phyloP scores from a whole-genome alignment of 1,139 yeast genomes.

The Hyphopichia burtonii region DNA sequence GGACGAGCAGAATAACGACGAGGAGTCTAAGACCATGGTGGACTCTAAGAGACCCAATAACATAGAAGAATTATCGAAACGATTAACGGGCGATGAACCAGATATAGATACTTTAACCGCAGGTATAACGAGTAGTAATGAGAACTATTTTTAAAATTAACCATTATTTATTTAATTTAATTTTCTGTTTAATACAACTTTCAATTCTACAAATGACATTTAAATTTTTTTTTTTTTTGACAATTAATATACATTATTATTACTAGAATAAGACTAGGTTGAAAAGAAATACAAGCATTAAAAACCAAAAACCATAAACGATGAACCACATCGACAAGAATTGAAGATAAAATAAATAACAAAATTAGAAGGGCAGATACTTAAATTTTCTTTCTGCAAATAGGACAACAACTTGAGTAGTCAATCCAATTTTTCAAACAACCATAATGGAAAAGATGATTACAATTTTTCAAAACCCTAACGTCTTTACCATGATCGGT shows the following conservation, averaged over 20 bases:
- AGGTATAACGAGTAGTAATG: conserved; percentile 24
- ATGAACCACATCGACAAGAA: neutral
- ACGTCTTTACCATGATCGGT: conserved; percentile 13
- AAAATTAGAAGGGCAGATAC: neutral
- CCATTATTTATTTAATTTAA: neutral
- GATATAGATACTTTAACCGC: conserved; percentile 35
- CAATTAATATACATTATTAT: neutral
- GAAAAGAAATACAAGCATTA: neutral
- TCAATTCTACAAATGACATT: neutral
- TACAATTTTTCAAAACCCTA: conserved; percentile 31
- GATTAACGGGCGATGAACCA: conserved; percentile 18
- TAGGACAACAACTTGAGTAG: conserved; percentile 45
- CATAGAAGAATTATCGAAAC: neutral
- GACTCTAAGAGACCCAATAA: neutral
- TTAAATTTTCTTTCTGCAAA: conserved; percentile 33
- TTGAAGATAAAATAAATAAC: neutral
- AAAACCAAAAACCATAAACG: neutral
- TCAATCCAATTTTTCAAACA: conserved; percentile 49
- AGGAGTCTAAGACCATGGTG: too few species aligned
- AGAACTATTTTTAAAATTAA: conserved; percentile 11
- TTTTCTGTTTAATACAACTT: neutral
- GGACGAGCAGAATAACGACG: neutral
- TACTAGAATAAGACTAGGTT: neutral
- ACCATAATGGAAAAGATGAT: conserved; percentile 44
- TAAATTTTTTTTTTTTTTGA: neutral